Conservation (phyloP, 305 asterid genomes). For the Fraxinus latifolia region DNA sequence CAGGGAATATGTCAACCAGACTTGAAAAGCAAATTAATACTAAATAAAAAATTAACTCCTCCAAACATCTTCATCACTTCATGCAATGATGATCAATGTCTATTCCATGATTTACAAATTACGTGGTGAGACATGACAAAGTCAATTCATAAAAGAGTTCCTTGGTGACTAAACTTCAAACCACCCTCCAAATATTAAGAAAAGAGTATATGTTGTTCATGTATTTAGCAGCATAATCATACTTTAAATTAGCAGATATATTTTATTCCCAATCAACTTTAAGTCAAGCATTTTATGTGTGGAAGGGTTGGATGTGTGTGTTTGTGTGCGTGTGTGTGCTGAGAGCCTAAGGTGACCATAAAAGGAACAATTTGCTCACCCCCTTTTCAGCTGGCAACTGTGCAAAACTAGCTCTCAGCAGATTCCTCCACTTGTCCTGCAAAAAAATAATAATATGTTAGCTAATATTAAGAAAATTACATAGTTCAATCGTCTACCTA, state of each 20-base stretch:
- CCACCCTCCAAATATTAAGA: background rate
- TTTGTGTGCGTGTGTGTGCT: background rate
- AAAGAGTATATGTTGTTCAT: background rate
- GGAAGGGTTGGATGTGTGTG: background rate
- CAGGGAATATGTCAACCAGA: background rate
- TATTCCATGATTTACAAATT: background rate
- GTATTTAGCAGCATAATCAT: background rate
- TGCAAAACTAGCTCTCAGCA: conserved; percentile 75
- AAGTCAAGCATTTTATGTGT: background rate
- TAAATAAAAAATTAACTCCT: background rate
- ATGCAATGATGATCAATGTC: background rate
- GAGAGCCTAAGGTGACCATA: background rate
- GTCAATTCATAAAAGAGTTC: background rate
- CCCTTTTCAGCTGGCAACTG: conserved; percentile 66
- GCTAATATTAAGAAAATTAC: conserved; percentile 7
- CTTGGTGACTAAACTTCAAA: background rate
- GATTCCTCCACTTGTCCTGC: conserved; percentile 98
- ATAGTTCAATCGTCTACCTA: background rate
- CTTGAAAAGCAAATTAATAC: conserved; percentile 4
- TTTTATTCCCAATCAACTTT: conserved; percentile 5
- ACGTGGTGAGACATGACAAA: background rate
- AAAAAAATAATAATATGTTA: conserved; percentile 21
- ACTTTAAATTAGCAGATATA: background rate
- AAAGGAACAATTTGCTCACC: conserved; percentile 49
- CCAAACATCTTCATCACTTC: background rate